Conservation (phyloP, 176 grass and related monocot species). For the Bromus sterilis region DNA sequence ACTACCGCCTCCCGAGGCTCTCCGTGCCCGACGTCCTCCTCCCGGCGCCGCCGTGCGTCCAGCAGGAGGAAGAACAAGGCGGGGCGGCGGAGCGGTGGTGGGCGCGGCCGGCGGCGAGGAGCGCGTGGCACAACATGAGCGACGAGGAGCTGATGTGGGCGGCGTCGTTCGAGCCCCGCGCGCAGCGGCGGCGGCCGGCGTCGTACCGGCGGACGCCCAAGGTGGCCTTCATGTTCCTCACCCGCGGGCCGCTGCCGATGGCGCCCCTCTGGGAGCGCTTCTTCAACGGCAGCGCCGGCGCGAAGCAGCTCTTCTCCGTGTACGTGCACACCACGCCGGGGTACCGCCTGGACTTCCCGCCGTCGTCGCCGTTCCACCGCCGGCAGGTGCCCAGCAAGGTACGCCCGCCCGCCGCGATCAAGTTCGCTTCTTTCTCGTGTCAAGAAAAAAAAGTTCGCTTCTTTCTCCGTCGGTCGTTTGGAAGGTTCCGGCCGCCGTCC, state of each 20-base stretch:
- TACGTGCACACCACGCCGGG: slow-evolving; percentile 77
- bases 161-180: slow-evolving; percentile 52
- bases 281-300: slow-evolving; percentile 42
- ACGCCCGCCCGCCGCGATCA: background rate
- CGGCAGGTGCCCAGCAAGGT: slow-evolving; percentile 83
- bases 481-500: background rate
- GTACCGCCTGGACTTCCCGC: slow-evolving; percentile 35
- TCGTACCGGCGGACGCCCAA: slow-evolving; percentile 48
- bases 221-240: slow-evolving; percentile 97
- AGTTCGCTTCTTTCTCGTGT: background rate
- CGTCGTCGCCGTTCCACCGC: slow-evolving; percentile 58
- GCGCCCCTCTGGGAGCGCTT: slow-evolving; percentile 76
- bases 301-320: slow-evolving; percentile 28
- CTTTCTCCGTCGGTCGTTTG: background rate
- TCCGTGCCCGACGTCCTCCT: slow-evolving; percentile 3
- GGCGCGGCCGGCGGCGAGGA: slow-evolving; percentile 11
- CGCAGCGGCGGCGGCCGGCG: slow-evolving; percentile 23
- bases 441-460: too few species aligned
- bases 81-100: slow-evolving; percentile 19
- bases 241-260: slow-evolving; percentile 64
- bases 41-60: background rate
- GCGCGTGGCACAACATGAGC: slow-evolving; percentile 64
- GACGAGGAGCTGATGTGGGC: slow-evolving; percentile 87
- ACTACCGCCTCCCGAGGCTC: background rate
- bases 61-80: background rate